phyloP scores from a whole-genome alignment of 2,329 filamentous ascomycete species.

The Blastomyces parvus region DNA sequence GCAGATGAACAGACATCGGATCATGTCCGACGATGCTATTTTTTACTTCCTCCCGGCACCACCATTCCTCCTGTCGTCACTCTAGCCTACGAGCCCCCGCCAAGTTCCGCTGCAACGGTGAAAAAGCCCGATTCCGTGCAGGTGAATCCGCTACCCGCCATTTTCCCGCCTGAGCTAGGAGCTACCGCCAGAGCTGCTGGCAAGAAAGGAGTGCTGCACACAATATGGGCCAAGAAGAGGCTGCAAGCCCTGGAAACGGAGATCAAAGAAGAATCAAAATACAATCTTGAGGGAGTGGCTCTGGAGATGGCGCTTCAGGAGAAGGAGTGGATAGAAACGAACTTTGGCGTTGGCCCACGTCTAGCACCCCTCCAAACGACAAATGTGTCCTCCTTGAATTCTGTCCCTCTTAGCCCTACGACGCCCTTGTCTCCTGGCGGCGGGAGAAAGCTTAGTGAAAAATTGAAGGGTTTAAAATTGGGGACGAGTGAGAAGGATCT shows the following conservation, averaged over 20 bases:
- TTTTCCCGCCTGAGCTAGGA: constrained; percentile 69
- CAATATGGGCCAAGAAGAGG: constrained; percentile 79
- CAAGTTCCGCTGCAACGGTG: constrained; percentile 28
- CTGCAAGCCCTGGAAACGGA: constrained; percentile 66
- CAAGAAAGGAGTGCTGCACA: constrained; percentile 75
- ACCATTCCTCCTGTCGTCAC: constrained; percentile 63
- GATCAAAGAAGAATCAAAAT: constrained; percentile 61
- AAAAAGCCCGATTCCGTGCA: constrained; percentile 42
- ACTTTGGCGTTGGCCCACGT: constrained; percentile 55
- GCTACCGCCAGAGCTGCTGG: constrained; percentile 56
- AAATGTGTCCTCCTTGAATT: constrained; percentile 26
- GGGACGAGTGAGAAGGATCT: constrained; percentile 63
- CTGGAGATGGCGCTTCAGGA: constrained; percentile 76
- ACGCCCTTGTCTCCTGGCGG: constrained; percentile 55
- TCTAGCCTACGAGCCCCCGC: constrained; percentile 46
- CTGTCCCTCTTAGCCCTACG: constrained; percentile 33
- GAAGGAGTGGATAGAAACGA: constrained; percentile 72
- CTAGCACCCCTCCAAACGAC: constrained; percentile 26
- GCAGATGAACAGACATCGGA: constrained; percentile 50
- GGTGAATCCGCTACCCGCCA: constrained; percentile 74
- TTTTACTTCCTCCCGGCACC: constrained; percentile 64
- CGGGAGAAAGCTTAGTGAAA: constrained; percentile 64
- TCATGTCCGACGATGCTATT: constrained; percentile 60
- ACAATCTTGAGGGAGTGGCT: constrained; percentile 72
- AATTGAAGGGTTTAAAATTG: constrained; percentile 67